Conservation (phyloP, 2,329 filamentous ascomycete species). For the Amauroascus verrucosus region DNA sequence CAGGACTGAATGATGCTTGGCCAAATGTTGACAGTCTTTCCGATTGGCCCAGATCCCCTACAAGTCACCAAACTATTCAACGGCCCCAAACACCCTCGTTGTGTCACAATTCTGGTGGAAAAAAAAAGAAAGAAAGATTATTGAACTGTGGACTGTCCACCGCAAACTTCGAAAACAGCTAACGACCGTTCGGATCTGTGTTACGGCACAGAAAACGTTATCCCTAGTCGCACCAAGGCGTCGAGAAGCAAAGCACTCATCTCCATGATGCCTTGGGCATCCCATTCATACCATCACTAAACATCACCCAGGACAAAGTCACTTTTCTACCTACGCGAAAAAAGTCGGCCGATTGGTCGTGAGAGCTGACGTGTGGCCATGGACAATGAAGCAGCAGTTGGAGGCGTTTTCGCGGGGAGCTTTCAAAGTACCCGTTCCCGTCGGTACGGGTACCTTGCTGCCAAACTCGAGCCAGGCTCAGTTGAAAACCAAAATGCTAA, state of each 20-base stretch:
- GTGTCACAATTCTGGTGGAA: background rate
- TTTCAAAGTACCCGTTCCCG: slow-evolving; percentile 9
- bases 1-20: background rate
- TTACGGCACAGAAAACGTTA: background rate
- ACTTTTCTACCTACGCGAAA: background rate
- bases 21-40: background rate
- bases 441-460: slow-evolving; percentile 9
- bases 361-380: slow-evolving; percentile 2
- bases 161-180: background rate
- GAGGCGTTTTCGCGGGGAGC: slow-evolving; percentile 10
- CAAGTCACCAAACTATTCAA: background rate
- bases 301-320: background rate
- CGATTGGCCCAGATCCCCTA: background rate
- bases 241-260: background rate
- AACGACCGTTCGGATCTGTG: background rate
- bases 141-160: background rate
- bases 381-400: slow-evolving; percentile 12
- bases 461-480: background rate
- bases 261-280: slow-evolving; percentile 10
- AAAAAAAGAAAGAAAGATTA: background rate
- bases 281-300: background rate
- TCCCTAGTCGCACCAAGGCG: background rate
- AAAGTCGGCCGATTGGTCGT: background rate
- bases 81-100: background rate
- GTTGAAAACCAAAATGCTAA: background rate